Evolutionary conservation across 345 rosid species (phyloP).

Genomic region (Mallotus nudiflorus): DNA sequence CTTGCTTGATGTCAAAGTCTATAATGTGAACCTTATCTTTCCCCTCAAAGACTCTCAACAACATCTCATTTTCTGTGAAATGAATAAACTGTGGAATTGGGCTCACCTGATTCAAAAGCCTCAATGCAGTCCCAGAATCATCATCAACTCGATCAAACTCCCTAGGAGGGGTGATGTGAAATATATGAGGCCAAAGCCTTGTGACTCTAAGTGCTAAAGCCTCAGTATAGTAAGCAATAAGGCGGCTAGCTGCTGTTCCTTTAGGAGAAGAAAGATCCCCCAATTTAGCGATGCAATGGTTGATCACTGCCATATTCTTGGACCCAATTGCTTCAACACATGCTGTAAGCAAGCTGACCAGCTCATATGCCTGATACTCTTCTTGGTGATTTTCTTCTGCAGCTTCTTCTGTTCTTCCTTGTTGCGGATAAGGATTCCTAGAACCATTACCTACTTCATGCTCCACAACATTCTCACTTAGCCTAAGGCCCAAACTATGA

Average conservation of each 20-base stretch:
- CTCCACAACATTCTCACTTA: constrained; percentile 44
- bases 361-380: constrained; percentile 69
- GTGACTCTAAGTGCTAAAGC: constrained; percentile 77
- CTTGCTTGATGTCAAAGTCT: constrained; percentile 97
- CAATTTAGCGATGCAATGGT: constrained; percentile 64
- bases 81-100: constrained; percentile 93
- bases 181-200: constrained; percentile 88
- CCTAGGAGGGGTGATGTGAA: constrained; percentile 75
- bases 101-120: constrained; percentile 85
- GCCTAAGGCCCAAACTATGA: constrained; percentile 52
- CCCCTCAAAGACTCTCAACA: constrained; percentile 88
- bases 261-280: constrained; percentile 88
- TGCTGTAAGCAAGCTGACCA: constrained; percentile 63
- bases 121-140: constrained; percentile 69
- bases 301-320: constrained; percentile 57
- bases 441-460: constrained; percentile 62
- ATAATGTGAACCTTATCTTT: constrained; percentile 89
- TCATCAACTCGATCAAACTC: constrained; percentile 74
- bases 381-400: constrained; percentile 46
- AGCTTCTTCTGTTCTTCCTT: constrained; percentile 38
- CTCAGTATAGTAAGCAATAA: constrained; percentile 77
- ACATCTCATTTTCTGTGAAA: constrained; percentile 85
- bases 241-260: constrained; percentile 62
- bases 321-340: constrained; percentile 84
- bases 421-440: constrained; percentile 46